Evolutionary conservation across 805 yeast genomes (phyloP), one percentile per base, ranked within the genome.

Genomic region (Blastobotrys muscicola): DNA sequence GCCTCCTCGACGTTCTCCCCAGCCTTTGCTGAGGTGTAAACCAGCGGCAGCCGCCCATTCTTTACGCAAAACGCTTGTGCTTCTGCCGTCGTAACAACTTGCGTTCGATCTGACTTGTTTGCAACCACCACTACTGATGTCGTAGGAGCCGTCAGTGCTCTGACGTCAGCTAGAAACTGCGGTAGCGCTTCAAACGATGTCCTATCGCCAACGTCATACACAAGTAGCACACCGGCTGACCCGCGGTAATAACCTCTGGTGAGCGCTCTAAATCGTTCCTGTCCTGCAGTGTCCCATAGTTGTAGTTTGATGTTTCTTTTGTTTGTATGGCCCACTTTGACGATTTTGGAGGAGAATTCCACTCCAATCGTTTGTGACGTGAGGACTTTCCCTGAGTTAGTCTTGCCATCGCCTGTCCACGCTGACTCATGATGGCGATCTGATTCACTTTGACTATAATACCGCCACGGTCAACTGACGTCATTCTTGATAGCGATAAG

Each of bases 271-370:
- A 86, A 89, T 66, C 96, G 76, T 64, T 87, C 97, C 67, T 87
- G 97, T 41, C 97, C 97, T 1, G 96, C 96, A 29, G 97, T 87
- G 64, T 87, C 97, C 97, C 97, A 87, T 54, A 87, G 82, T 39
- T 86, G 94, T 3, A 94, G 90, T 63, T 85, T 85, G 54, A 85
- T 48, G 33, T 44, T 39, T n/a, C 51, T 35, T 39, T 42, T 39
- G 44, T 30, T 33, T 31, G 44, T 33, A 20, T 57, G 57, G 26
- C 68, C 67, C 8, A 65, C 58, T 30, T 50, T 55, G 20, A 65
- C 56, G 7, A 64, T 56, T 41, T 63, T 63, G 20, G 66, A 61
- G 16, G 67, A 51, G 46, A 64, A 65, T 43, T 65, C 69, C 14
- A 65, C 69, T 12, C 69, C 69, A 26, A 64, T 60, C 2, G 68